A percentile compares a stretch with the other conserved stretches of the same genome.
Conservation (phyloP, 495 filamentous ascomycete genomes). For the Bombardia bombarda region DNA sequence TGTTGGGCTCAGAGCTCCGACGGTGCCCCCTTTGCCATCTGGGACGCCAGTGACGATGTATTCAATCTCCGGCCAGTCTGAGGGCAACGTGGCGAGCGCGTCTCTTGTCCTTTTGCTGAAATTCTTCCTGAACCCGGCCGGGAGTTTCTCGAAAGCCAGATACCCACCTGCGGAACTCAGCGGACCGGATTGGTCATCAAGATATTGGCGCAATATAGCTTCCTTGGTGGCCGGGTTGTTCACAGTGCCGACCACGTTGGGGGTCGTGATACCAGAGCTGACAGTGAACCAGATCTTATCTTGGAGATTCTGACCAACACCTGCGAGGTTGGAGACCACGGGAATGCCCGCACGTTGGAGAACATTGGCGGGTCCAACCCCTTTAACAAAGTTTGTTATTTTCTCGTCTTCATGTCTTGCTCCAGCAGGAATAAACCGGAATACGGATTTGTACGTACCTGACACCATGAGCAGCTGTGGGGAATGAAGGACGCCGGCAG, state of each 20-base stretch:
- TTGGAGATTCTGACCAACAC: constrained; percentile 46
- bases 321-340: constrained; percentile 33
- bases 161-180: constrained; percentile 38
- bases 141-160: constrained; percentile 21
- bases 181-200: constrained; percentile 25
- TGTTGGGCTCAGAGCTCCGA: constrained; percentile 29
- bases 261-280: constrained; percentile 31
- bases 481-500: constrained; percentile 37
- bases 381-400: neutral
- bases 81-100: constrained; percentile 34
- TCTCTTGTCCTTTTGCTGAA: constrained; percentile 31
- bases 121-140: neutral
- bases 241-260: constrained; percentile 16
- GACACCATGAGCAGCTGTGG: constrained; percentile 43
- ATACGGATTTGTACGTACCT: too few relatives aligned
- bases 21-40: constrained; percentile 33
- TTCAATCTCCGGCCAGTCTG: constrained; percentile 52
- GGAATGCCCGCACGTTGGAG: constrained; percentile 27
- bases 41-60: constrained; percentile 36
- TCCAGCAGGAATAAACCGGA: too few relatives aligned
- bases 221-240: constrained; percentile 25
- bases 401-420: neutral
- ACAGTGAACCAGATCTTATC: constrained; percentile 36
- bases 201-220: constrained; percentile 17
- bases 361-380: constrained; percentile 1